These are phyloP conservation scores for Brassica balearica DNA, from an alignment of 441 rosid genomes.

Conservation along the genomic window DNA sequence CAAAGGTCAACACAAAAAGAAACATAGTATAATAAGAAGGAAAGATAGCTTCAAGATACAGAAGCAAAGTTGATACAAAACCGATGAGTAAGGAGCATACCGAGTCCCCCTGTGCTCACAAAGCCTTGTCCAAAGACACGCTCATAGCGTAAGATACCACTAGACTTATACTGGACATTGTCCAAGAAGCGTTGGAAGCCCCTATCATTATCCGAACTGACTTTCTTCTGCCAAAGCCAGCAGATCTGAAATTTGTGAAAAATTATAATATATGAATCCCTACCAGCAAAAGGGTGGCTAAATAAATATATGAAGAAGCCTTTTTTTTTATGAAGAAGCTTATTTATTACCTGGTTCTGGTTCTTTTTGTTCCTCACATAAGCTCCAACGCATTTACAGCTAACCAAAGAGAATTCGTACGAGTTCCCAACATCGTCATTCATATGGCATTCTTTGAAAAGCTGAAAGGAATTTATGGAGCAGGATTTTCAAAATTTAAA, in stretches of 20 bases:
- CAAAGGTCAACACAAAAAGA: conserved; percentile 23
- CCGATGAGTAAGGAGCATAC: conserved; percentile 47
- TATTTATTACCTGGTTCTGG: conserved; percentile 77
- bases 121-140: conserved; percentile 86
- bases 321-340: neutral
- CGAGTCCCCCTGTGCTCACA: conserved; percentile 94
- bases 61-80: conserved; percentile 2
- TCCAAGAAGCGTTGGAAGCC: conserved; percentile 93
- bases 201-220: conserved; percentile 69
- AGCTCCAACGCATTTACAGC: conserved; percentile 94
- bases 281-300: conserved; percentile 19
- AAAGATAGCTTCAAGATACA: conserved; percentile 17
- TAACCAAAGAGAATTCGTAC: conserved; percentile 74
- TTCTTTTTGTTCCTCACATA: conserved; percentile 88
- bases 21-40: conserved; percentile 6
- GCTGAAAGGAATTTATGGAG: conserved; percentile 49
- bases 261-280: conserved; percentile 17
- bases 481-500: neutral
- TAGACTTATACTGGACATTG: conserved; percentile 79
- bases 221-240: conserved; percentile 94
- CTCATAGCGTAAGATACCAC: conserved; percentile 85
- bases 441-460: conserved; percentile 76
- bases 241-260: conserved; percentile 68
- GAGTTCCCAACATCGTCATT: conserved; percentile 62
- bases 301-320: neutral